Conservation (phyloP, 371 early-diverging fungal species). For the Rhizopus sp. region DNA sequence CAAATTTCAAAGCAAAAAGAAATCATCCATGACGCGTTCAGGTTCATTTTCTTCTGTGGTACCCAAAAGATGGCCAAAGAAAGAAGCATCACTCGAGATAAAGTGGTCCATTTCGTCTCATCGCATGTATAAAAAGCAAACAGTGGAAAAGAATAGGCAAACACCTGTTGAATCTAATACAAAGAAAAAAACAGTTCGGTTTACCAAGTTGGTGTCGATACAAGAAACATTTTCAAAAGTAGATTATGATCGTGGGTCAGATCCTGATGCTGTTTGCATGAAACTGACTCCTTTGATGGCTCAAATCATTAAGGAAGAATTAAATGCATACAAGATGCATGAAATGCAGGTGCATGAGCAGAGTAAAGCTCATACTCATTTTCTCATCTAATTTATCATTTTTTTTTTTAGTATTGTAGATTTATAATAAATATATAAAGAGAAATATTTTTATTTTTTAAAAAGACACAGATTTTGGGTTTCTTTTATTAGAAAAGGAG, state of each 20-base stretch:
- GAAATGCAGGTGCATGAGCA: conserved; percentile 77
- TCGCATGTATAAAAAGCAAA: conserved; percentile 9
- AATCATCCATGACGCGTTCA: conserved; percentile 16
- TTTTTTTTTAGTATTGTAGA: too few species aligned
- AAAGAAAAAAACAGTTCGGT: conserved; percentile 19
- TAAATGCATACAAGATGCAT: conserved; percentile 70
- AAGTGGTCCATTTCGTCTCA: conserved; percentile 19
- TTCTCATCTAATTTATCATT: conserved; percentile 51
- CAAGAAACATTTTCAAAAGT: conserved; percentile 65
- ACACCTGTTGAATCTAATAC: not conserved
- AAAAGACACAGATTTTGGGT: too few species aligned
- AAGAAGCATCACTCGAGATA: not conserved
- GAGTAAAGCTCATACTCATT: conserved; percentile 68
- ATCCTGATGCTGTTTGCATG: conserved; percentile 56
- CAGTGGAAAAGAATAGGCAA: not conserved
- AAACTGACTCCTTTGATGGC: conserved; percentile 62
- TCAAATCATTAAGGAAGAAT: conserved; percentile 67
- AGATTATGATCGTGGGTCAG: conserved; percentile 72
- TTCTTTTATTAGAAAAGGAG: too few species aligned
- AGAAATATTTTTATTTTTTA: too few species aligned
- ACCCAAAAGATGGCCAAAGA: conserved; percentile 4
- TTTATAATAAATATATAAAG: too few species aligned
- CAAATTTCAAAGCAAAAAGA: conserved; percentile 19
- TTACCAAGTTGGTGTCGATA: conserved; percentile 32
- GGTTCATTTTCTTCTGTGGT: conserved; percentile 20